Evolutionary conservation across 345 rosid species (phyloP), one percentile per base, ranked within the genome.

Genomic region (Iberis pinnata): DNA sequence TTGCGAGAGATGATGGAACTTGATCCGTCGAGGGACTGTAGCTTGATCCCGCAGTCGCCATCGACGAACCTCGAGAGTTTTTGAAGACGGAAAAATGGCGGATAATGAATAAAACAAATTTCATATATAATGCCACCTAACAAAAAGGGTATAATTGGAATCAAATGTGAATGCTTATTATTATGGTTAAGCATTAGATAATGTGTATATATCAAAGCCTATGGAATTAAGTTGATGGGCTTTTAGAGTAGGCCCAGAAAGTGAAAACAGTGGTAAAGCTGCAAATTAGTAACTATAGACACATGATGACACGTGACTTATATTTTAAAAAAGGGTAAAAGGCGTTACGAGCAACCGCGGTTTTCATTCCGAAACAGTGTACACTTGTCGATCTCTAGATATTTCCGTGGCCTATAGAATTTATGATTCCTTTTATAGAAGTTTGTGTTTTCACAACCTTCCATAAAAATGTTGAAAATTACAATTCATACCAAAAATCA

Each of bases 21-120:
- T 64, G 69, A 56, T 49, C 63, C 22, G 51, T 41, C 17, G 69
- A 48, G 11, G 20, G 43, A 49, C 51, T 56, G 52, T 42, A 42
- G 58, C 70, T 65, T 48, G 70, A 65, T 49, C 63, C 52, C 27
- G 45, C 27, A 42, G 56, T 41, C 63, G 70, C 58, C 70, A 57
- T 65, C 18, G 46, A 18, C 52, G 46, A 65, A 42, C 35, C 56
- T 39, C 49, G 17, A 47, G 37, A 56, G 22, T 4, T 42, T 41
- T 53, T 17, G 33, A 49, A 63, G 57, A 29, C 38, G 26, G 8
- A 12, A 26, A 11, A 7, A 29, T 53, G 53, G 47, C 53, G 53
- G 53, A 62, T 25, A 45, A 29, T 25, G 15, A 29, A 49, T 16
- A 33, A 15, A 12, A 20, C n/a, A n/a, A n/a, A n/a, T n/a, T n/a